Evolutionary conservation across 1,139 yeast species (phyloP).

Genomic region (Kurtzmaniella quercitrusa): DNA sequence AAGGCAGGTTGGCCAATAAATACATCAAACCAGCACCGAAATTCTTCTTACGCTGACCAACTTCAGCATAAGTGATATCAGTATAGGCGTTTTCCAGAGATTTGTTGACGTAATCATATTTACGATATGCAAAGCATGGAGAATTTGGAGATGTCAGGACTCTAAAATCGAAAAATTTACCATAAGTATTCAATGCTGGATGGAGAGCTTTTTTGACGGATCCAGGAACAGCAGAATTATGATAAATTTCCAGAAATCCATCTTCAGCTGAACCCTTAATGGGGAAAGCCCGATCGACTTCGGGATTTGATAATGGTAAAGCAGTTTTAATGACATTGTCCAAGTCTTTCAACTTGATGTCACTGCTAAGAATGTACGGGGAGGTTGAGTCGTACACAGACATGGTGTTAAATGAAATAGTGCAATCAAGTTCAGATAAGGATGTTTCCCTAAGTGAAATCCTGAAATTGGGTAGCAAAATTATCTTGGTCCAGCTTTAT

Average conservation of each 20-base stretch:
- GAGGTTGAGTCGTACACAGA: neutral
- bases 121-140: slow-evolving; percentile 29
- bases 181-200: slow-evolving; percentile 26
- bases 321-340: neutral
- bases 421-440: neutral
- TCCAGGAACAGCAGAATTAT: slow-evolving; percentile 24
- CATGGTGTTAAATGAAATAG: neutral
- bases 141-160: slow-evolving; percentile 15
- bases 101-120: slow-evolving; percentile 25
- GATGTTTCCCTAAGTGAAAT: neutral
- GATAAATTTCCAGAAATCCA: slow-evolving; percentile 31
- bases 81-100: slow-evolving; percentile 32
- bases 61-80: slow-evolving; percentile 42
- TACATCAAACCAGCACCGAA: slow-evolving; percentile 66
- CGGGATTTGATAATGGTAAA: neutral
- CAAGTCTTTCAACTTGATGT: neutral
- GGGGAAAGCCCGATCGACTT: slow-evolving; percentile 15
- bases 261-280: slow-evolving; percentile 26
- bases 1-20: slow-evolving; percentile 35
- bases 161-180: slow-evolving; percentile 20
- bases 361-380: neutral
- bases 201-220: slow-evolving; percentile 19
- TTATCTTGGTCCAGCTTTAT: neutral
- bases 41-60: slow-evolving; percentile 38
- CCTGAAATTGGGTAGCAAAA: neutral